phyloP scores from a whole-genome alignment of 495 filamentous ascomycete species.

The Xeromyces bisporus region DNA sequence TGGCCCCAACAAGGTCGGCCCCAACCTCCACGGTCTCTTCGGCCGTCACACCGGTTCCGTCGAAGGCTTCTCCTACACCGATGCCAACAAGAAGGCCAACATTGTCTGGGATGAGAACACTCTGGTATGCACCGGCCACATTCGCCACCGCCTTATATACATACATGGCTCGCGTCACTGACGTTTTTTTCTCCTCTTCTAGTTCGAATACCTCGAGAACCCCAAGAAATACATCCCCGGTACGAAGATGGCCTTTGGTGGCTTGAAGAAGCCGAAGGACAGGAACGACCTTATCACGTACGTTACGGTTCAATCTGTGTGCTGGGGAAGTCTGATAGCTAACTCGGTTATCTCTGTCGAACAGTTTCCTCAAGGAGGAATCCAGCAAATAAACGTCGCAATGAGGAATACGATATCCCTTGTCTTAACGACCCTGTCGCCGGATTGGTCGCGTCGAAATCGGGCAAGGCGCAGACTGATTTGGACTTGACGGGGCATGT shows the following conservation, averaged over 20 bases:
- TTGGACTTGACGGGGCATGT: constrained; percentile 22
- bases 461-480: not conserved
- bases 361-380: constrained; percentile 54
- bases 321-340: no score
- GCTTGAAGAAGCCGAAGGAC: constrained; percentile 99
- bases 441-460: constrained; percentile 4
- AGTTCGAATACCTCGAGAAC: constrained; percentile 85
- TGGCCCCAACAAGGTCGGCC: constrained; percentile 94
- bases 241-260: constrained; percentile 99
- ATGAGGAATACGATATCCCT: constrained; percentile 7
- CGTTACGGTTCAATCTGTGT: constrained; percentile 17
- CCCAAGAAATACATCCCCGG: constrained; percentile 95
- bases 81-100: constrained; percentile 96
- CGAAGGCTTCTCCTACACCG: constrained; percentile 92
- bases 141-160: no score
- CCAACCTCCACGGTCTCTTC: constrained; percentile 92
- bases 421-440: constrained; percentile 12
- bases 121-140: constrained; percentile 44
- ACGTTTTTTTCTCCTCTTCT: constrained; percentile 2
- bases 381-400: constrained; percentile 35
- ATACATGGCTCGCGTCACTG: constrained; percentile 1
- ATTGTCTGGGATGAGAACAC: constrained; percentile 75
- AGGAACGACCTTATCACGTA: constrained; percentile 98
- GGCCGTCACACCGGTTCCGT: constrained; percentile 85
- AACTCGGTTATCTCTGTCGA: not conserved